Percentiles rank a stretch among this genome's conserved stretches.
phyloP scores from a whole-genome alignment of 768 basidiomycete species.

The Hysterangium stoloniferum region DNA sequence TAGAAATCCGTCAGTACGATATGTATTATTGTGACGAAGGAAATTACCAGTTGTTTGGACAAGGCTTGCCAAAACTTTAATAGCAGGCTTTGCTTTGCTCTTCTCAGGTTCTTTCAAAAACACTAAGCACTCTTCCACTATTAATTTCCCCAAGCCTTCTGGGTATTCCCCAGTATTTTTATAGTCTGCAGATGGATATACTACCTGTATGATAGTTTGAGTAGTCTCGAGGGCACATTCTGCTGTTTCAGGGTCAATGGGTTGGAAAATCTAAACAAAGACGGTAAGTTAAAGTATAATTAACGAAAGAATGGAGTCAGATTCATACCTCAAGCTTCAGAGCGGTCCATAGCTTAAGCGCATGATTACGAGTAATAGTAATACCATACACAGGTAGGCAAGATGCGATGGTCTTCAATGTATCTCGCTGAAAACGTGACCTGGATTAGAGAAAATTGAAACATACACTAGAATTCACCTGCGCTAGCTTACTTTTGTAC shows the following conservation, averaged over 20 bases:
- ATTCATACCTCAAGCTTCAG: conserved; percentile 75
- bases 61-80: conserved; percentile 73
- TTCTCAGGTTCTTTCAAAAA: conserved; percentile 89
- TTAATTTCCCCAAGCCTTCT: conserved; percentile 59
- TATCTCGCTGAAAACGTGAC: conserved; percentile 57
- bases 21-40: background rate
- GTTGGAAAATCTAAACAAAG: conserved; percentile 78
- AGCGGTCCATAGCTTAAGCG: conserved; percentile 81
- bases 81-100: conserved; percentile 81
- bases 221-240: conserved; percentile 62
- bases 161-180: conserved; percentile 28
- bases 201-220: conserved; percentile 64
- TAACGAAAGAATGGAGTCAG: background rate
- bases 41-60: conserved; percentile 71
- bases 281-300: background rate
- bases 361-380: conserved; percentile 47
- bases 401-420: conserved; percentile 64
- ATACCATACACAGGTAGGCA: conserved; percentile 86
- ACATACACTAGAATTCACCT: background rate
- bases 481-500: conserved; percentile 58
- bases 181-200: conserved; percentile 39
- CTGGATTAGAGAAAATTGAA: conserved; percentile 2
- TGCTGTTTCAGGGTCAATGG: conserved; percentile 72
- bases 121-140: conserved; percentile 72
- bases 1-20: conserved; percentile 1